phyloP scores from a whole-genome alignment of 2,329 filamentous ascomycete species.

The Hymenoscyphus linearis region DNA sequence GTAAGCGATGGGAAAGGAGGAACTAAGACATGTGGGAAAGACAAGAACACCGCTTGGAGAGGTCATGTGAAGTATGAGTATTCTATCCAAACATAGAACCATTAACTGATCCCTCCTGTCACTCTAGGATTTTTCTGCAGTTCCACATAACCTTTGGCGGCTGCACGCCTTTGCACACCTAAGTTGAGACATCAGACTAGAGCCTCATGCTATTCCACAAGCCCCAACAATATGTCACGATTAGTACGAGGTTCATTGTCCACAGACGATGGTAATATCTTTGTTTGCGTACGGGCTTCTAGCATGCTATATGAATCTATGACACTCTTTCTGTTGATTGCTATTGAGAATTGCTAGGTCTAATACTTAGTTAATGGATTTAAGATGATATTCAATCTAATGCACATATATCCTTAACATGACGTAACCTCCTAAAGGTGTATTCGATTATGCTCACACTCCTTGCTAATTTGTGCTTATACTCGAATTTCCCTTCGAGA shows the following conservation, averaged over 20 bases:
- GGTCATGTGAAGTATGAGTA: neutral
- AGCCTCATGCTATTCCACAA: too few species aligned
- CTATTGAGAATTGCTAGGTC: too few species aligned
- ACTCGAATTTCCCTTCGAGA: too few species aligned
- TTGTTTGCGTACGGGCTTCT: too few species aligned
- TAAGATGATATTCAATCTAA: too few species aligned
- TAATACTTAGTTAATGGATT: too few species aligned
- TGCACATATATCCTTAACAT: neutral
- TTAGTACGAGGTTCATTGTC: too few species aligned
- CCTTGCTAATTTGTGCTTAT: neutral
- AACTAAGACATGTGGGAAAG: neutral
- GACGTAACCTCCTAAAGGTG: neutral
- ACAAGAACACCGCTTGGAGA: neutral
- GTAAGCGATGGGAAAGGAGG: constrained; percentile 2
- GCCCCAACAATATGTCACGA: too few species aligned
- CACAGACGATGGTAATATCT: too few species aligned
- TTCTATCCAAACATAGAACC: neutral
- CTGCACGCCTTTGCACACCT: neutral
- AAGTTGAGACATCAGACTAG: too few species aligned
- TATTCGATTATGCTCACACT: neutral
- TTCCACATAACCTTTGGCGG: neutral
- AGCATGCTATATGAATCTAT: too few species aligned
- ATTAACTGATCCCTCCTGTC: neutral
- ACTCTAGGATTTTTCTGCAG: neutral
- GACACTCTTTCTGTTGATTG: too few species aligned